These are phyloP conservation scores for Desmodesmus armatus DNA, from an alignment of 139 green algal genomes.

Conservation along the genomic window DNA sequence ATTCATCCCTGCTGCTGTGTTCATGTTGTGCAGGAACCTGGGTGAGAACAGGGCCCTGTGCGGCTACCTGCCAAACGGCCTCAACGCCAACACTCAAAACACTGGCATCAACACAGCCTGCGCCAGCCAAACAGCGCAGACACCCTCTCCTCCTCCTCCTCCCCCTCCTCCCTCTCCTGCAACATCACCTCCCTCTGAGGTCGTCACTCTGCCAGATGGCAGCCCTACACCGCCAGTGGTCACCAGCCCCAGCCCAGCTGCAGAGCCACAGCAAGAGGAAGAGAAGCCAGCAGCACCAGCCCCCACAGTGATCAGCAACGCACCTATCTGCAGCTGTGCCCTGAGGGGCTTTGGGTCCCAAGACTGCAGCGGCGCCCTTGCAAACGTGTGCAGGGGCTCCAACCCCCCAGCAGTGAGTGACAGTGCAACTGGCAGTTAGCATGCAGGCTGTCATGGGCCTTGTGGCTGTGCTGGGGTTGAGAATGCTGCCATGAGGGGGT, in stretches of 20 bases:
- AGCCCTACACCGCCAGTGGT: neutral
- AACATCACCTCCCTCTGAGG: neutral
- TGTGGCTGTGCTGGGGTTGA: too few relatives aligned
- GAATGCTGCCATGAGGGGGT: too few relatives aligned
- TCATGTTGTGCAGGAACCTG: too few relatives aligned
- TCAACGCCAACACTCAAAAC: neutral
- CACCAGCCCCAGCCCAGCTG: neutral
- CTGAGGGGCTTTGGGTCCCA: conserved; percentile 34
- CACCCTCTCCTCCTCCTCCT: too few relatives aligned
- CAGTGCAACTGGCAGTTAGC: neutral
- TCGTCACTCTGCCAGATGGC: neutral
- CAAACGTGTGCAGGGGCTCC: neutral
- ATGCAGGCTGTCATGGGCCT: too few relatives aligned
- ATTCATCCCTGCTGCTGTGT: too few relatives aligned
- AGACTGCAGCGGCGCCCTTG: conserved; percentile 4
- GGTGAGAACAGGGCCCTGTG: conserved; percentile 10
- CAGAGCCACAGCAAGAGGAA: too few relatives aligned
- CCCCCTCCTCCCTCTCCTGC: too few relatives aligned
- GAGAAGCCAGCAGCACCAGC: too few relatives aligned
- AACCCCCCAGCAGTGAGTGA: neutral
- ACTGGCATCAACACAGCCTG: neutral
- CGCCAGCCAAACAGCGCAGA: too few relatives aligned
- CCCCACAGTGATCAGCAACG: conserved; percentile 5
- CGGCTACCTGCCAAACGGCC: neutral
- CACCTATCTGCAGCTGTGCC: conserved; percentile 41